phyloP scores from a whole-genome alignment of 345 rosid species.

The Gossypium bickii region DNA sequence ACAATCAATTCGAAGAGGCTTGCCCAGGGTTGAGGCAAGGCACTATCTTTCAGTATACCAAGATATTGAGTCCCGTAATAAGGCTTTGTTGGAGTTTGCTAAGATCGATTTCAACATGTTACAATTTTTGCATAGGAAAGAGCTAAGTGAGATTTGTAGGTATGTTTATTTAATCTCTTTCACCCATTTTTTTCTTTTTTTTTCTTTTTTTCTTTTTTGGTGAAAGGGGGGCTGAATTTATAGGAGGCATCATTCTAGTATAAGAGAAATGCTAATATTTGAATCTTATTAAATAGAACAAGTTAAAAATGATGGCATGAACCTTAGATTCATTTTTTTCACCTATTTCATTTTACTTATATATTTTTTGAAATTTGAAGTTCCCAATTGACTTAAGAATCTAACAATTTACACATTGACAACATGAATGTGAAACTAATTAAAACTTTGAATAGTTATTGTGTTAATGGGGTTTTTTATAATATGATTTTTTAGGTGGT shows the following conservation, averaged over 20 bases:
- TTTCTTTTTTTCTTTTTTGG: too few species aligned
- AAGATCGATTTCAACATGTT: conserved; percentile 37
- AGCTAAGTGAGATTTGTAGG: conserved; percentile 20
- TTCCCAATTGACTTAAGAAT: too few species aligned
- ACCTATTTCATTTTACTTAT: too few species aligned
- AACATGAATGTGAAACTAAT: background rate
- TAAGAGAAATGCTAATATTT: too few species aligned
- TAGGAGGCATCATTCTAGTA: too few species aligned
- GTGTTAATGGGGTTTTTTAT: background rate
- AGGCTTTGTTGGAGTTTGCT: conserved; percentile 22
- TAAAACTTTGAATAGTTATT: background rate
- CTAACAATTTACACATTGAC: too few species aligned
- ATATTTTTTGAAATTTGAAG: too few species aligned
- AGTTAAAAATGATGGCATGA: too few species aligned
- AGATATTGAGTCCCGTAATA: conserved; percentile 4
- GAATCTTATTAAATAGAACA: too few species aligned
- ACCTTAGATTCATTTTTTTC: too few species aligned
- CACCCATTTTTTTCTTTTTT: background rate
- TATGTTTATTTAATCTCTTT: background rate
- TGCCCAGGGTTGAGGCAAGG: conserved; percentile 25
- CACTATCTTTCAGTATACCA: conserved; percentile 18
- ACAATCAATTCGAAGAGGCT: conserved; percentile 16
- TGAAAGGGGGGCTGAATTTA: too few species aligned
- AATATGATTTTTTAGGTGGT: conserved; percentile 23
- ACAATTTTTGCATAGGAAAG: conserved; percentile 24